Evolutionary conservation across 352 stramenopile genomes (phyloP).

Genomic region (Phytophthora pluvialis): DNA sequence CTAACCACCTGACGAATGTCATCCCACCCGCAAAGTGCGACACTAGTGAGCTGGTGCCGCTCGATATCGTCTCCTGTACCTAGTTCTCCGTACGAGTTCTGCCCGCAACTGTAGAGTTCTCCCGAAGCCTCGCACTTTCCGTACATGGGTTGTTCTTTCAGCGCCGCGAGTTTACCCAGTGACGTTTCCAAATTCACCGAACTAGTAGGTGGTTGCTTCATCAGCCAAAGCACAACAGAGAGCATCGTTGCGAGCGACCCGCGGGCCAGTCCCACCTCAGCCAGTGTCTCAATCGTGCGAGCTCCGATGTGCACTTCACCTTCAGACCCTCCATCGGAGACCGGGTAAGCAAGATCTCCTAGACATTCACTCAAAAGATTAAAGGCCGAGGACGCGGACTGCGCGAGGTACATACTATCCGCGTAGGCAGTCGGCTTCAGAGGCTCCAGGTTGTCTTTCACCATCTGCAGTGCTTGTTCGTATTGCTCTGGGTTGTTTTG

Average conservation of each 20-base stretch:
- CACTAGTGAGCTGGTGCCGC: constrained; percentile 76
- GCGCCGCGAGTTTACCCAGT: constrained; percentile 68
- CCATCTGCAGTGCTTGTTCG: constrained; percentile 69
- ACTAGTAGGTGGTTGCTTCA: constrained; percentile 57
- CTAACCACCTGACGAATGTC: constrained; percentile 86
- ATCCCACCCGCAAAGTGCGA: constrained; percentile 82
- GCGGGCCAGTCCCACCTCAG: constrained; percentile 72
- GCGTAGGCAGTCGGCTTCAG: constrained; percentile 84
- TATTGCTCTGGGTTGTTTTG: constrained; percentile 75
- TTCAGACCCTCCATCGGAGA: constrained; percentile 13
- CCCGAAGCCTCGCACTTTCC: constrained; percentile 85
- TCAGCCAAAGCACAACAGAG: constrained; percentile 70
- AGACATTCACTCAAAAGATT: constrained; percentile 79
- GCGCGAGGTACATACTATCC: constrained; percentile 85
- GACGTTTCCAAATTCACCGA: constrained; percentile 60
- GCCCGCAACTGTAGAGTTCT: constrained; percentile 87
- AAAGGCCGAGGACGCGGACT: constrained; percentile 75
- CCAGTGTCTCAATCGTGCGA: constrained; percentile 75
- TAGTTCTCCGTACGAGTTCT: constrained; percentile 91
- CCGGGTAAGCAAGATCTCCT: constrained; percentile 42
- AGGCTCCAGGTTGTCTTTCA: constrained; percentile 67
- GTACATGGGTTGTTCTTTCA: constrained; percentile 90
- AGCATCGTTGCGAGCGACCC: constrained; percentile 80
- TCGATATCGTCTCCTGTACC: constrained; percentile 88
- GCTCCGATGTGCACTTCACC: constrained; percentile 45